phyloP scores from a whole-genome alignment of 495 filamentous ascomycete genomes.

The Durotheca rogersii region DNA sequence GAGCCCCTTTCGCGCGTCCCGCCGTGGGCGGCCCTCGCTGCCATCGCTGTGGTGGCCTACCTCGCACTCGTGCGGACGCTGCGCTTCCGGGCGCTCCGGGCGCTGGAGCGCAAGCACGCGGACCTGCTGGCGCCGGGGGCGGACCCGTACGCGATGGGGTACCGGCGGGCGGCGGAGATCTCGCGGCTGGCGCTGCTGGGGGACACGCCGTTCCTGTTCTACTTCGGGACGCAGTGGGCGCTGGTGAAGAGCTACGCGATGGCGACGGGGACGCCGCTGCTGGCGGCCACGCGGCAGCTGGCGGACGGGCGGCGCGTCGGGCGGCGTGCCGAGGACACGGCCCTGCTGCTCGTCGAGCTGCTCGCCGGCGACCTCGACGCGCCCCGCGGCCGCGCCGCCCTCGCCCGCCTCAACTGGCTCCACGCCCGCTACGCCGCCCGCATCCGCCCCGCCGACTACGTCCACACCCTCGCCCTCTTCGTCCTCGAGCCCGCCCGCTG shows the following conservation, averaged over 20 bases:
- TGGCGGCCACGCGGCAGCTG: slow-evolving; percentile 59
- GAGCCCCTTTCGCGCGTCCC: not conserved
- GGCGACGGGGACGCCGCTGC: slow-evolving; percentile 56
- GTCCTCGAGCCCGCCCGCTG: slow-evolving; percentile 44
- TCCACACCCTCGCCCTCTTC: slow-evolving; percentile 48
- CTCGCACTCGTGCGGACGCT: slow-evolving; percentile 23
- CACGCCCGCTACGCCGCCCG: slow-evolving; percentile 53
- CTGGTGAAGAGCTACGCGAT: slow-evolving; percentile 63
- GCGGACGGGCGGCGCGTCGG: slow-evolving; percentile 47
- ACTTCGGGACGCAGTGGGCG: slow-evolving; percentile 35
- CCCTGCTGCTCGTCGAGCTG: slow-evolving; percentile 58
- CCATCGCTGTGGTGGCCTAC: slow-evolving; percentile 14
- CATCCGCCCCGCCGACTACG: slow-evolving; percentile 41
- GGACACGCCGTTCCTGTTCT: slow-evolving; percentile 30
- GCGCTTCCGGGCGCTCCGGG: slow-evolving; percentile 27
- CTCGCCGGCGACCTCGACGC: slow-evolving; percentile 44
- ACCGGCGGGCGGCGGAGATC: slow-evolving; percentile 29
- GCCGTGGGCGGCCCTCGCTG: slow-evolving; percentile 16
- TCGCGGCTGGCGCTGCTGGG: slow-evolving; percentile 27
- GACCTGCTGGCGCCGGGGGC: slow-evolving; percentile 14
- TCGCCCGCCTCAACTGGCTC: slow-evolving; percentile 62
- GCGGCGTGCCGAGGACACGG: slow-evolving; percentile 64
- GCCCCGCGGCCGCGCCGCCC: slow-evolving; percentile 49
- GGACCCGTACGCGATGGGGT: slow-evolving; percentile 28
- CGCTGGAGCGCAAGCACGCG: slow-evolving; percentile 24